Evolutionary conservation across 192 early-diverging fungal species (phyloP), one percentile per base, ranked within the genome.

Genomic region (Coemansia biformis): DNA sequence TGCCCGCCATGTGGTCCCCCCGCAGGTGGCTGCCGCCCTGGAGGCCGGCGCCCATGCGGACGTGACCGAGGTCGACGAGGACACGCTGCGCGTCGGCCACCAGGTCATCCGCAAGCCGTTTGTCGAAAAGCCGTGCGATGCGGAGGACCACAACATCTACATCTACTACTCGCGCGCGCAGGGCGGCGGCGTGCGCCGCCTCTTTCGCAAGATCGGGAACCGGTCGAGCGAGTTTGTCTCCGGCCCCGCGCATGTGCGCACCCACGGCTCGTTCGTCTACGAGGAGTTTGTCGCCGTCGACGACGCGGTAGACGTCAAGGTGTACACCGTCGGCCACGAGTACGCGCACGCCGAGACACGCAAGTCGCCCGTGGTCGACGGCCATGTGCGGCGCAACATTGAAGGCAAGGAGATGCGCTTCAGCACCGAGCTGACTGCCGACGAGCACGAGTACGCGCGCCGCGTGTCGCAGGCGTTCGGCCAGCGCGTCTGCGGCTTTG

Each of bases 371-470:
- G 92, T 95, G 0, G 93, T 96, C 0, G 95, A 98, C 64, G 95
- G 95, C 4, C 76, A 88, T 38, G 95, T 98, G n/a, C 80, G 83
- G 14, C 82, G 95, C 35, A 96, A 95, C 71, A 89, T 86, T 30
- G 93, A 95, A 34, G 95, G 95, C 40, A 98, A 98, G 65, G 95
- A 98, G 66, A 84, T 98, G 49, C 86, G 95, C 14, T 98, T 95
- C 64, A 78, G 90, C 17, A 87, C 92, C 3, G 78, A 81, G 33
- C 71, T 98, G n/a, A 86, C 79, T 5, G 60, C 62, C 2, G 79
- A 83, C 21, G 95, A 98, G 73, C 81, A 80, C 51, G 80, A 78
- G 30, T 89, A 87, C 50, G 89, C 92, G 5, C 57, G 76, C 5
- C 58, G 70, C 26, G 84, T 98, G 24, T 83, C 79, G 32, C 51